Evolutionary conservation across 2,329 filamentous ascomycete species (phyloP).

Genomic region (Pseudohalonectria lignicola): DNA sequence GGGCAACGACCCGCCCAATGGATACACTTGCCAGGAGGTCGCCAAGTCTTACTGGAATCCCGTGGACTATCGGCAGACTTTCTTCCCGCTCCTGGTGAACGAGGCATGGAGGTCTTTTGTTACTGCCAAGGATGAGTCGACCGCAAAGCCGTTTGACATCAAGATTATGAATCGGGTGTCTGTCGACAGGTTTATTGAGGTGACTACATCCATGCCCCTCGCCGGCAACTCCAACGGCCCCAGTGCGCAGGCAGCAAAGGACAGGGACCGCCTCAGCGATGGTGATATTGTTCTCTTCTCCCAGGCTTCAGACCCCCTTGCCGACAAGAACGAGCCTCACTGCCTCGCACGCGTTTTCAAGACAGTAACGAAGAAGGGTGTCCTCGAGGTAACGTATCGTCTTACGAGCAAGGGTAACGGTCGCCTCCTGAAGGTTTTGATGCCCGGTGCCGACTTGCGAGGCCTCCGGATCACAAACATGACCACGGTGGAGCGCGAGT

Average conservation of each 20-base stretch:
- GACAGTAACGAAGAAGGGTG: conserved; percentile 69
- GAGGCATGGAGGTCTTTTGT: conserved; percentile 96
- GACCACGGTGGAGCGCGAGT: conserved; percentile 91
- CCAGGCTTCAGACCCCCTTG: conserved; percentile 58
- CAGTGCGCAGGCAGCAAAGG: too few species aligned
- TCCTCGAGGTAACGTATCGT: conserved; percentile 76
- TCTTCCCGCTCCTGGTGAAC: conserved; percentile 78
- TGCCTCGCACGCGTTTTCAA: conserved; percentile 79
- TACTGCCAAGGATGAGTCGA: conserved; percentile 78
- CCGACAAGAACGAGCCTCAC: conserved; percentile 54
- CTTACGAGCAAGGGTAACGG: conserved; percentile 54
- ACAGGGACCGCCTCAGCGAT: conserved; percentile 44
- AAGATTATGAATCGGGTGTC: conserved; percentile 80
- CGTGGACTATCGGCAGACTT: conserved; percentile 73
- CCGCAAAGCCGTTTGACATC: conserved; percentile 71
- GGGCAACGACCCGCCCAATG: conserved; percentile 74
- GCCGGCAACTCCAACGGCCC: conserved; percentile 57
- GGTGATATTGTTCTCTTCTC: conserved; percentile 87
- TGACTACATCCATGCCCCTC: conserved; percentile 71
- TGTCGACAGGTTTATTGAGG: conserved; percentile 87
- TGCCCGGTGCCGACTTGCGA: conserved; percentile 58
- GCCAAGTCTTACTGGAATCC: conserved; percentile 69
- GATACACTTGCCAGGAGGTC: conserved; percentile 63
- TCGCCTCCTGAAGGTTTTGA: conserved; percentile 50
- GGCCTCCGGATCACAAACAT: conserved; percentile 84